Conservation (phyloP, 352 stramenopile genomes). For the Globisporangium cystogenes region DNA sequence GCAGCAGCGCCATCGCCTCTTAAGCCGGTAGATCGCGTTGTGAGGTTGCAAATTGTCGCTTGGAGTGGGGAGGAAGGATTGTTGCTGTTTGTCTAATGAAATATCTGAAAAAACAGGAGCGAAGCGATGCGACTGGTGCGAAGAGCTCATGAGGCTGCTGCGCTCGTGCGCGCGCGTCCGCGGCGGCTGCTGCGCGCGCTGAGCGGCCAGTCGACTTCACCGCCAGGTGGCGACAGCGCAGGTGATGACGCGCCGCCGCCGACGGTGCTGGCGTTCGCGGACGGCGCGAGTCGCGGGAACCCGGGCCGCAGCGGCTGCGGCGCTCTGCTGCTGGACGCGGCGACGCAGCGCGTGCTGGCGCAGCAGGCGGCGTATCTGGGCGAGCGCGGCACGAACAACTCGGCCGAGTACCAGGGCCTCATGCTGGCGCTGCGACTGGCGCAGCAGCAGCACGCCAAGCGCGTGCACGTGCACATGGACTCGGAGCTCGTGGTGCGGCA, state of each 20-base stretch:
- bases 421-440: conserved; percentile 56
- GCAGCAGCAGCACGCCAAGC: conserved; percentile 20
- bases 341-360: conserved; percentile 33
- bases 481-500: conserved; percentile 76
- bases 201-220: not conserved
- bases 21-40: too few species aligned
- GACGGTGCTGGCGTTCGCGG: conserved; percentile 40
- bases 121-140: too few species aligned
- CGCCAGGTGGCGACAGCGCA: not conserved
- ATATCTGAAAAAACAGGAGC: too few species aligned
- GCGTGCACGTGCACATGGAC: conserved; percentile 66
- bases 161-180: not conserved
- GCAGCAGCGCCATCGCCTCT: conserved; percentile 11
- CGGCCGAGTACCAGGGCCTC: conserved; percentile 61
- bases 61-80: too few species aligned
- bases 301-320: conserved; percentile 55
- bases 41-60: too few species aligned
- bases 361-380: conserved; percentile 41
- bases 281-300: conserved; percentile 71
- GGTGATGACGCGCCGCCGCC: not conserved
- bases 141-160: too few species aligned
- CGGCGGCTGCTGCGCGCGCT: not conserved
- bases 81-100: too few species aligned
- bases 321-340: conserved; percentile 42
- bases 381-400: conserved; percentile 67